Conservation (phyloP, 805 yeast species). For the Candida boidinii region DNA sequence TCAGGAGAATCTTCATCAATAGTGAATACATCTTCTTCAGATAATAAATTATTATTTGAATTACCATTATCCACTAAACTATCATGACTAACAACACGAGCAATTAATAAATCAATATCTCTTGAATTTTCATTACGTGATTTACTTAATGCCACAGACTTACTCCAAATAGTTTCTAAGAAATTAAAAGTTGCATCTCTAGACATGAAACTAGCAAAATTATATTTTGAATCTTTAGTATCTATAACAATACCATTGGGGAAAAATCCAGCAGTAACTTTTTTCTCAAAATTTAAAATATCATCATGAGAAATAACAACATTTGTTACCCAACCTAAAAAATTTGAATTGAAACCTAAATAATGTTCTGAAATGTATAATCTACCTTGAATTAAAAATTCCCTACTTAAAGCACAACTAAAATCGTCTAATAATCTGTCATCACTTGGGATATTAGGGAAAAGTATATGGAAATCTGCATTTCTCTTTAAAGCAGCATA, state of each 20-base stretch:
- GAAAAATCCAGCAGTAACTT: constrained; percentile 78
- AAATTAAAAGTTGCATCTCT: constrained; percentile 72
- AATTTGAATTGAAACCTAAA: constrained; percentile 78
- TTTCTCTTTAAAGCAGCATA: constrained; percentile 60
- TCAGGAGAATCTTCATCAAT: constrained; percentile 23
- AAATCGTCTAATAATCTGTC: constrained; percentile 81
- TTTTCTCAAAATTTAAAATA: constrained; percentile 66
- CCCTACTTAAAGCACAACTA: constrained; percentile 83
- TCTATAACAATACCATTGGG: constrained; percentile 81
- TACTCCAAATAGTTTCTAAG: constrained; percentile 63
- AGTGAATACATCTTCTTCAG: constrained; percentile 23
- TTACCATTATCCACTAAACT: constrained; percentile 2
- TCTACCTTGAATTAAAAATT: constrained; percentile 81
- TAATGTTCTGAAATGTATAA: constrained; percentile 71
- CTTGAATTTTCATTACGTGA: constrained; percentile 17
- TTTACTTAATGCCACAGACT: constrained; percentile 24
- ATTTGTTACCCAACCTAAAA: constrained; percentile 87
- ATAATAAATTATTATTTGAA: constrained; percentile 5
- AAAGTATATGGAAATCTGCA: constrained; percentile 68
- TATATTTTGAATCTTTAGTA: constrained; percentile 55
- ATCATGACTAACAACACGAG: constrained; percentile 9
- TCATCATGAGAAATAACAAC: constrained; percentile 66
- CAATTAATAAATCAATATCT: constrained; percentile 14
- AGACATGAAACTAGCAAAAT: constrained; percentile 81
- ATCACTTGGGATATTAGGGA: constrained; percentile 54